Evolutionary conservation across 2,329 filamentous ascomycete species (phyloP).

Genomic region (Arthrobotrys entomopaga): DNA sequence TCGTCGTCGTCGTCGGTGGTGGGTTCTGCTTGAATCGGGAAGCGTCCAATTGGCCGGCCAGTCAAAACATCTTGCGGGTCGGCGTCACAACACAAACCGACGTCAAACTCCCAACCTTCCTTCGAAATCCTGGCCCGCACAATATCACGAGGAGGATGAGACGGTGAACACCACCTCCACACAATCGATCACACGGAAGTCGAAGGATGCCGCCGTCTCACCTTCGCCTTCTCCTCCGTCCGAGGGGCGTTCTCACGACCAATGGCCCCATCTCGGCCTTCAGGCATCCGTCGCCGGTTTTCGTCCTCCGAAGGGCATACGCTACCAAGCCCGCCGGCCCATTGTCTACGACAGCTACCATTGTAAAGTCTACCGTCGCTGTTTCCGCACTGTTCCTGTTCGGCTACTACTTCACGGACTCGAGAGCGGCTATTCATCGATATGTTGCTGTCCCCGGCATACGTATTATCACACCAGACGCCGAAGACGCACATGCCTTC

Average conservation of each 20-base stretch:
- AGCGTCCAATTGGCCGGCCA: constrained; percentile 49
- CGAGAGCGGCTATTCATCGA: constrained; percentile 67
- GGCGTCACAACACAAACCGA: constrained; percentile 10
- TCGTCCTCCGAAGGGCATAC: constrained; percentile 38
- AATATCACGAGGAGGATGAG: constrained; percentile 45
- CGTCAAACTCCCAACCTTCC: constrained; percentile 26
- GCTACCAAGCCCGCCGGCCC: constrained; percentile 26
- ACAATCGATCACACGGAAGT: constrained; percentile 26
- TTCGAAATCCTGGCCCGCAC: constrained; percentile 5
- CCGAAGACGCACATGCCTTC: constrained; percentile 89
- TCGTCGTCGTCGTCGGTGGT: constrained; percentile 15
- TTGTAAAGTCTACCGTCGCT: constrained; percentile 45
- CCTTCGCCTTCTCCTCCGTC: constrained; percentile 44
- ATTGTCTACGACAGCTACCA: constrained; percentile 39
- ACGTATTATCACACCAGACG: constrained; percentile 72
- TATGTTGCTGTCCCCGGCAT: constrained; percentile 70
- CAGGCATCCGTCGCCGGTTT: constrained; percentile 27
- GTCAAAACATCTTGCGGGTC: constrained; percentile 28
- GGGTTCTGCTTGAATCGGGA: constrained; percentile 39
- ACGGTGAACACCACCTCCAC: constrained; percentile 42
- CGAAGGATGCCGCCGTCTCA: constrained; percentile 51
- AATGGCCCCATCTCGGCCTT: constrained; percentile 35
- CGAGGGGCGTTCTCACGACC: constrained; percentile 30
- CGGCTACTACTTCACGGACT: constrained; percentile 66
- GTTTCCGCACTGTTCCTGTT: constrained; percentile 38